A percentile compares a stretch with the other conserved stretches of the same genome.
These are phyloP conservation scores for Skeletonema menzelii DNA, from an alignment of 108 stramenopile species.

Conservation along the genomic window DNA sequence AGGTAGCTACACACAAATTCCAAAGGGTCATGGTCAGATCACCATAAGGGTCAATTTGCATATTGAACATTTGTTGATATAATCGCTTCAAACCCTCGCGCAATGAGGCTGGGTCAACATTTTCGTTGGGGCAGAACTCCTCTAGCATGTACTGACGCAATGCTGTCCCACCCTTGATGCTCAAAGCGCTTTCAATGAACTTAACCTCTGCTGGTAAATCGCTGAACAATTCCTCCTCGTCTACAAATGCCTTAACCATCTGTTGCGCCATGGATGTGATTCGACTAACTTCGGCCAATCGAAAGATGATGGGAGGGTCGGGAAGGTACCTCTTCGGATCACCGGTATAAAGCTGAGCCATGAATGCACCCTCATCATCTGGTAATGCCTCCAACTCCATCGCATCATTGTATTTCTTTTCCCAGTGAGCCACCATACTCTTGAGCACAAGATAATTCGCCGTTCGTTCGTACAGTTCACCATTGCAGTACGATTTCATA, in stretches of 20 bases:
- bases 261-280: conserved; percentile 79
- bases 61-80: conserved; percentile 72
- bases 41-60: conserved; percentile 87
- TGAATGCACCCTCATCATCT: conserved; percentile 46
- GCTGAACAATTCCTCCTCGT: conserved; percentile 52
- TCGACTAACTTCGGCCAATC: conserved; percentile 66
- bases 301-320: conserved; percentile 76
- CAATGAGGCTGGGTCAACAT: conserved; percentile 65
- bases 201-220: conserved; percentile 75
- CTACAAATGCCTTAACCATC: conserved; percentile 73
- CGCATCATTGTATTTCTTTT: conserved; percentile 85
- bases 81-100: conserved; percentile 78
- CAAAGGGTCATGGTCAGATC: conserved; percentile 73
- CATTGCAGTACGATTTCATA: conserved; percentile 52
- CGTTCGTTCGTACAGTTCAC: conserved; percentile 75
- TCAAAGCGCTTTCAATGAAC: conserved; percentile 72
- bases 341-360: conserved; percentile 51
- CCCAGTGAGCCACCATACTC: conserved; percentile 88
- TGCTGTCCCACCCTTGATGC: conserved; percentile 76
- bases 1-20: conserved; percentile 63
- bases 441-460: conserved; percentile 83
- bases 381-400: conserved; percentile 57
- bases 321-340: conserved; percentile 82
- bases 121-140: conserved; percentile 77
- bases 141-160: conserved; percentile 75